These are phyloP conservation scores for Claviceps digitariae DNA, from an alignment of 2,329 filamentous ascomycete genomes.

Conservation along the genomic window DNA sequence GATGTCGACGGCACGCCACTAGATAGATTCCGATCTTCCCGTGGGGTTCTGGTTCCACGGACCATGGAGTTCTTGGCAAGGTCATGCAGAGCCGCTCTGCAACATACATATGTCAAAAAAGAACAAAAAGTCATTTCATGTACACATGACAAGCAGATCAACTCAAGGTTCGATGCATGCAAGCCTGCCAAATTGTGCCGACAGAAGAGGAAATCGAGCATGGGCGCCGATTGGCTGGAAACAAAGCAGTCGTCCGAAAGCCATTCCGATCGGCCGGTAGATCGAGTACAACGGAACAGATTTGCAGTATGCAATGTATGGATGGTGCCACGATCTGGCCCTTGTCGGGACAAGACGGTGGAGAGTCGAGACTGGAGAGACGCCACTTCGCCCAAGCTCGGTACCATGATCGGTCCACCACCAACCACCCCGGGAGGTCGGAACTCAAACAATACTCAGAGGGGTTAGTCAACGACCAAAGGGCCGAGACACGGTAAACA, in stretches of 20 bases:
- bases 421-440: not conserved
- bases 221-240: not conserved
- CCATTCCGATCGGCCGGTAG: not conserved
- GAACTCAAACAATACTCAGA: not conserved
- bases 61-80: not conserved
- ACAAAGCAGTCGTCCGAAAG: not conserved
- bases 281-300: not conserved
- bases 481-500: not conserved
- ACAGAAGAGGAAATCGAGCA: not conserved
- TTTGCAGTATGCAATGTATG: not conserved
- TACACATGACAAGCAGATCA: not conserved
- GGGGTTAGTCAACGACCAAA: not conserved
- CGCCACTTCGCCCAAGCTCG: not conserved
- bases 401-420: not conserved
- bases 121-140: not conserved
- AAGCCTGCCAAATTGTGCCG: not conserved
- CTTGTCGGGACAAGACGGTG: not conserved
- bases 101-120: not conserved
- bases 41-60: not conserved
- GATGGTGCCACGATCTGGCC: not conserved
- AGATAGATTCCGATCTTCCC: not conserved
- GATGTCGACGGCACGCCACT: not conserved
- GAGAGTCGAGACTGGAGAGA: not conserved
- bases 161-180: not conserved
- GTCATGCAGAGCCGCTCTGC: not conserved